Percentiles rank a stretch among this genome's conserved stretches.
Conservation (phyloP, 805 yeast genomes). For the Teunomyces atbi region DNA sequence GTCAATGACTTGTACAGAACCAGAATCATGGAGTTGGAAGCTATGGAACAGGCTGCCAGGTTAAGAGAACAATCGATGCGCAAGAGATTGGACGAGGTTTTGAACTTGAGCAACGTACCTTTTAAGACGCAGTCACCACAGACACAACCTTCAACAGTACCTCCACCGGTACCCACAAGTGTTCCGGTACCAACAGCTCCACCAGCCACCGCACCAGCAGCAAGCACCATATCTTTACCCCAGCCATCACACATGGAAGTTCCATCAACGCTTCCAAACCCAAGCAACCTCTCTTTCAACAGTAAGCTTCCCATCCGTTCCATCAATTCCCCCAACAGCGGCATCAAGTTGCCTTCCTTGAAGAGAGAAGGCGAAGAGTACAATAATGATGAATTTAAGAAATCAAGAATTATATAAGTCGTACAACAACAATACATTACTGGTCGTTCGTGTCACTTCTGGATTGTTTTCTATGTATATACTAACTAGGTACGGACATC, state of each 20-base stretch:
- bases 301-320: slow-evolving; percentile 8
- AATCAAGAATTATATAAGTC: slow-evolving; percentile 3
- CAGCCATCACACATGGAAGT: slow-evolving; percentile 6
- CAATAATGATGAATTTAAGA: slow-evolving; percentile 10
- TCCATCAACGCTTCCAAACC: slow-evolving; percentile 3
- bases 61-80: slow-evolving; percentile 48
- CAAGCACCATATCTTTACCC: neutral
- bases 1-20: slow-evolving; percentile 87
- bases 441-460: neutral
- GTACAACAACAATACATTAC: neutral
- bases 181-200: neutral
- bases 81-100: slow-evolving; percentile 47
- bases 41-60: slow-evolving; percentile 55
- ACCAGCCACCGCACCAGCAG: neutral
- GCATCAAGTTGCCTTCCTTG: slow-evolving; percentile 18
- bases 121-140: slow-evolving; percentile 3
- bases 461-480: neutral
- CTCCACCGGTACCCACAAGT: slow-evolving; percentile 1
- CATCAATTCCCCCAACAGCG: slow-evolving; percentile 9
- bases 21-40: slow-evolving; percentile 80
- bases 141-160: slow-evolving; percentile 4
- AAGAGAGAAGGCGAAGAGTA: slow-evolving; percentile 23
- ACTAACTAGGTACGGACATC: slow-evolving; percentile 71
- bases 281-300: slow-evolving; percentile 1
- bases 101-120: slow-evolving; percentile 21